Conservation (phyloP, 805 yeast genomes). For the Candida dajiaensis region DNA sequence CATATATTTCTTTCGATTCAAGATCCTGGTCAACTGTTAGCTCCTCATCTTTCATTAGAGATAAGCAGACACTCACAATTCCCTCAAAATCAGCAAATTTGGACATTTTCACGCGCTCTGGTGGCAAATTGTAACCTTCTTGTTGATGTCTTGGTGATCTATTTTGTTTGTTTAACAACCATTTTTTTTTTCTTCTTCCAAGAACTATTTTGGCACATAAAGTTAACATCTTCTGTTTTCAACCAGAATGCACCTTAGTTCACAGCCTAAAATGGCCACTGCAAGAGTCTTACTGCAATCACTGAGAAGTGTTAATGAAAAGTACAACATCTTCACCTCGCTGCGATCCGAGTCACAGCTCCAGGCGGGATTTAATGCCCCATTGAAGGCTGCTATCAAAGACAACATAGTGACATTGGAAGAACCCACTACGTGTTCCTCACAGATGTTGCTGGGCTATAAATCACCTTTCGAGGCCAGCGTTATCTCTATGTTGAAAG, state of each 20-base stretch:
- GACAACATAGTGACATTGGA: constrained; percentile 72
- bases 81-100: constrained; percentile 17
- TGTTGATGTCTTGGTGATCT: not conserved
- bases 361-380: not conserved
- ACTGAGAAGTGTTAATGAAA: constrained; percentile 20
- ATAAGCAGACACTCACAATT: constrained; percentile 8
- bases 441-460: constrained; percentile 54
- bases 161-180: not conserved
- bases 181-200: constrained; percentile 1
- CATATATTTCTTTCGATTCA: constrained; percentile 33
- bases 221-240: not conserved
- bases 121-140: too few relatives aligned
- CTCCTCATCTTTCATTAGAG: not conserved
- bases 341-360: constrained; percentile 19
- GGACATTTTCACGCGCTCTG: constrained; percentile 3
- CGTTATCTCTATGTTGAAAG: constrained; percentile 46
- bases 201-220: not conserved
- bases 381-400: constrained; percentile 46
- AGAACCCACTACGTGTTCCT: constrained; percentile 75
- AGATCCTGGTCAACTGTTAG: constrained; percentile 15
- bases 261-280: not conserved
- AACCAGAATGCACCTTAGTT: not conserved
- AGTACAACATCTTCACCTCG: constrained; percentile 38
- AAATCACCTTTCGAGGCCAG: constrained; percentile 81
- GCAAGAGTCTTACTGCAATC: not conserved